Base-by-base conservation (phyloP, 2,329 filamentous ascomycete species). In the Colletotrichum caudatum region DNA sequence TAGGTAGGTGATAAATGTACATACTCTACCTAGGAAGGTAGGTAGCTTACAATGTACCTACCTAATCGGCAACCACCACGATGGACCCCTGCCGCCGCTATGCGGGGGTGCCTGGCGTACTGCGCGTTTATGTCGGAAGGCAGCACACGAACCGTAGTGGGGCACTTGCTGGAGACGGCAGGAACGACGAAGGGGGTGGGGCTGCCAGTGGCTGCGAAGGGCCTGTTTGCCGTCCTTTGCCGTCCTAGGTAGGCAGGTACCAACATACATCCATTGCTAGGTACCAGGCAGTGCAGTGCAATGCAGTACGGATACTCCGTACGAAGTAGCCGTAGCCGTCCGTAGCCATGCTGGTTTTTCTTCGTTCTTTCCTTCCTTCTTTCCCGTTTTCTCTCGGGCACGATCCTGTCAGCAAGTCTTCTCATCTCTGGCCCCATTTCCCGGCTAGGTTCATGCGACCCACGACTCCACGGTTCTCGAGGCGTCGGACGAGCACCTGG, bases 81-180 rank as follows among this genome's bases (percentile, higher is more conserved):
- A 26, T 26, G 26, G 56, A 64, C 48, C 54, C 66, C 41, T 69
- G 59, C 16, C 14, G 7, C 4, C 12, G 12, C 16, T 41, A 50
- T 72, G 70, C 62, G 62, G 66, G 37, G 62, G 59, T 72, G 70
- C 70, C 70, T 72, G 70, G 70, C 62, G 67, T 67, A 48, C 63
- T 72, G 70, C 67, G 70, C 70, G 70, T 62, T 54, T 72, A 72
- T 48, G 60, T 72, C 61, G 66, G 33, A 71, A 66, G 70, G 61
- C 57, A 66, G 37, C 56, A 20, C 29, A 60, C 54, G n/a, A 46
- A 37, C 39, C 50, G n/a, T 20, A 33, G 50, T 29, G 35, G 54
- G 64, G 20, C n/a, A 12, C 9, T n/a, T 8, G 4, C 46, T 54
- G 57, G 57, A 16, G 44, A 44, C 29, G 59, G 56, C 66, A 65